phyloP scores from a whole-genome alignment of 805 yeast species.

The Candida ortonii region DNA sequence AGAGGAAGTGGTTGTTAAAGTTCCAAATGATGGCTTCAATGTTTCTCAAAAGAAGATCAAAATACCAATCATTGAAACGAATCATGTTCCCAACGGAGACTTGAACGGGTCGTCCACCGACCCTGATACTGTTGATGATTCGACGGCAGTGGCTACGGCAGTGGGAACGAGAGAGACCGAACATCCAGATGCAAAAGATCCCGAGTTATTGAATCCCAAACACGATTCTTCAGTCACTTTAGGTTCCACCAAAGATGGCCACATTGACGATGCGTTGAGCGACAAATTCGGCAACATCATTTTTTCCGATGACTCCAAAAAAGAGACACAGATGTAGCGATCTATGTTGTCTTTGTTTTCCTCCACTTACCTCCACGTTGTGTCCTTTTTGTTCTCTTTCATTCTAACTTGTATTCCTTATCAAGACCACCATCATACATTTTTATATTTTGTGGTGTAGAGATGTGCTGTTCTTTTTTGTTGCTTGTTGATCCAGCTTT shows the following conservation, averaged over 20 bases:
- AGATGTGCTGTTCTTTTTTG: too few species aligned
- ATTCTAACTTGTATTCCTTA: too few species aligned
- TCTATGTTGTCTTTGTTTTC: neutral
- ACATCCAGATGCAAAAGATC: neutral
- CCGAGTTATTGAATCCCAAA: too few species aligned
- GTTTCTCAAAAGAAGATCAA: too few species aligned
- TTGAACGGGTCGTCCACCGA: too few species aligned
- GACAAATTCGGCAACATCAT: conserved; percentile 26
- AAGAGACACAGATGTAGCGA: conserved; percentile 25
- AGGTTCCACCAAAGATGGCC: conserved; percentile 18
- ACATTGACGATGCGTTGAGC: conserved; percentile 15
- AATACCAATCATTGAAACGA: neutral
- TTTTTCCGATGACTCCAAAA: conserved; percentile 22
- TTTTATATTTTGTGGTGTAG: too few species aligned
- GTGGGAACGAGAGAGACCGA: conserved; percentile 4
- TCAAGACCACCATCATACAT: too few species aligned
- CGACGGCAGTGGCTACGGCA: conserved; percentile 2
- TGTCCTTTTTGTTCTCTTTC: neutral
- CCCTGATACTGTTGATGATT: too few species aligned
- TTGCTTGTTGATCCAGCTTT: neutral
- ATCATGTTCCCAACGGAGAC: too few species aligned
- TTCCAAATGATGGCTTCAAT: conserved; percentile 2
- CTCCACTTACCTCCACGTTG: neutral
- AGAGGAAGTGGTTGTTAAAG: conserved; percentile 1
- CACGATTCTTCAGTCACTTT: conserved; percentile 19